Base-by-base conservation (phyloP, 75 land plant genomes). In the Sequoia sempervirens region DNA sequence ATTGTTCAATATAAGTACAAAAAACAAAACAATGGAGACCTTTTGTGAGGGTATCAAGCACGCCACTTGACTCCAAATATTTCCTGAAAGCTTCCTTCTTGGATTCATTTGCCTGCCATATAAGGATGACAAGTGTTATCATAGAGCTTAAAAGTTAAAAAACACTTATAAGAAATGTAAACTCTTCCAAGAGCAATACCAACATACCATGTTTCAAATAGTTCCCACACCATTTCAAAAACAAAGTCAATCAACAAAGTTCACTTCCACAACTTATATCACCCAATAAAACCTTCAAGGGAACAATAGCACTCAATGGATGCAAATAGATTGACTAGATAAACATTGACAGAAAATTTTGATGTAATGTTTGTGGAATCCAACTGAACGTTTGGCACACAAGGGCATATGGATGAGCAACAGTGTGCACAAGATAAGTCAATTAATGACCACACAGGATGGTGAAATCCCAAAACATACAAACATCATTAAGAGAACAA, bases 81-180 rank as follows among this genome's bases (percentile, higher is more conserved):
- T 94, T 97, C 82, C 98, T 92, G 83, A 94, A 97, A 36, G 98
- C 99, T 84, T 97, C 99, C 82, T 97, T 97, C 84, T 97, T 97
- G 45, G 92, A 95, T 86, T 97, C 99, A 86, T 93, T 97, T 82
- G 97, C 97, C 99, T 97, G 89, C 28, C 90, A 68, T 76, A 83
- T 76, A 46, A 70, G 26, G 8, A 76, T 70, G 47, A 23, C 12
- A 40, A 41, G 75, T 0, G n/a, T 78, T 78, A n/a, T 78, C 80
- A 15, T 37, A 38, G 41, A 37, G 38, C 26, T 75, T 75, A 6
- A 38, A 75, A 75, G 37, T 38, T 75, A 75, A 38, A 75, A 26
- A 43, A 43, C 3, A 10, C 30, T 2, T 78, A 12, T 26, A 78
- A 78, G 12, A 78, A 78, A 41, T 43, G 47, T 43, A 12, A 69